Evolutionary conservation across 331 rosid species (phyloP), one percentile per base, ranked within the genome.

Genomic region (Erythrophleum ivorense): DNA sequence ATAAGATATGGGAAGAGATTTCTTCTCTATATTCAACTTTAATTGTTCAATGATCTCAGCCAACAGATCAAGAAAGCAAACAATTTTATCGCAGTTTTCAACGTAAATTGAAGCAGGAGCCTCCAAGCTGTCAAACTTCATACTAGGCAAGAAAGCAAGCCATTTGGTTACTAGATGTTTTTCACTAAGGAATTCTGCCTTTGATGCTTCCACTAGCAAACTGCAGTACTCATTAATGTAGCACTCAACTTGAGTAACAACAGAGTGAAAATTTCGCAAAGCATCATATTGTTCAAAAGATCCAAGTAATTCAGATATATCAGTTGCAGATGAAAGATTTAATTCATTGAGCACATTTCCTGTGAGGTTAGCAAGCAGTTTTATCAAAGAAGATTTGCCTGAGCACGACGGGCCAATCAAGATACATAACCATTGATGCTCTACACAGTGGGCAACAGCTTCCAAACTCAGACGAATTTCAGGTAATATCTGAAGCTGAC

Each of bases 201-300:
- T 83, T 29, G 89, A 83, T 3, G 73, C 77, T 78, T 86, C 90
- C 75, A 86, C 65, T 79, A 80, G 87, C 84, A 87, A 80, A 87
- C 84, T 80, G 75, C 84, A 77, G 76, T 84, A 93, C 83, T 91
- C 90, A 16, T 84, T 88, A 67, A 95, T 85, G 82, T 83, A 91
- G 76, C 31, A 33, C 84, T 90, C 94, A 73, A 93, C 81, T 82
- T 78, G 91, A 84, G 84, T 71, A 78, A 88, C 88, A 79, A 88
- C 89, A 29, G 75, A 67, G 64, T 70, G 92, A 66, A 93, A 89
- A 76, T 84, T 88, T 21, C 97, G 90, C 75, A 89, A 73, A 67
- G 92, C 91, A 76, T 95, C 88, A 71, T 91, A 93, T 82, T 95
- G 99, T 84, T 95, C 98, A 83, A 95, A 95, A 84, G 94, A 93